A percentile compares a stretch with the other conserved stretches of the same genome.
These are phyloP conservation scores for Beauveria medogensis DNA, from an alignment of 2,329 filamentous ascomycete species.

Conservation along the genomic window DNA sequence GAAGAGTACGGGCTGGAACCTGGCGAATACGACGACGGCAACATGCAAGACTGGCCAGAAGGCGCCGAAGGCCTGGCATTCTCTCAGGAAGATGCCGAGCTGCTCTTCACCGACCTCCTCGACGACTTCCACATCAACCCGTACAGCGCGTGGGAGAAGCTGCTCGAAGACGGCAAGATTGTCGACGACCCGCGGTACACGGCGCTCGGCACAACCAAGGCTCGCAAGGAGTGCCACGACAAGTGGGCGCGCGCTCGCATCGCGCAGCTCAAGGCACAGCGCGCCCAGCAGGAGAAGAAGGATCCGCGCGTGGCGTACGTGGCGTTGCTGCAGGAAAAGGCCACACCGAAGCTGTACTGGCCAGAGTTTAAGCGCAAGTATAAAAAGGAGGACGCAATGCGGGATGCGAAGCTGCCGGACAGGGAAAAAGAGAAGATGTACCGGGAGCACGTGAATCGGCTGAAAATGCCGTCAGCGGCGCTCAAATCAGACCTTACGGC, in stretches of 20 bases:
- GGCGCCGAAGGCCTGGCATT: slow-evolving; percentile 63
- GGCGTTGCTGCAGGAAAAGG: slow-evolving; percentile 69
- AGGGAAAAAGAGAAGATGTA: slow-evolving; percentile 76
- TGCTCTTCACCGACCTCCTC: slow-evolving; percentile 77
- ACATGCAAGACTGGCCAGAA: slow-evolving; percentile 56
- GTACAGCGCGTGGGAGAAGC: slow-evolving; percentile 84
- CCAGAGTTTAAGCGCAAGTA: slow-evolving; percentile 91
- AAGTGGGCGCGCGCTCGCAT: slow-evolving; percentile 77
- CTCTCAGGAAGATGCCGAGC: slow-evolving; percentile 66
- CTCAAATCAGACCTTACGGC: slow-evolving; percentile 62
- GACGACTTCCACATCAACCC: slow-evolving; percentile 77
- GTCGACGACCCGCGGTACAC: slow-evolving; percentile 84
- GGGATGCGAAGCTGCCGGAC: slow-evolving; percentile 60
- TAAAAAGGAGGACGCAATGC: slow-evolving; percentile 74
- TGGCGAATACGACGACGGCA: slow-evolving; percentile 64
- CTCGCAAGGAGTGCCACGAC: slow-evolving; percentile 73
- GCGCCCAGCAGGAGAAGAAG: slow-evolving; percentile 67
- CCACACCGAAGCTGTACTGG: slow-evolving; percentile 92
- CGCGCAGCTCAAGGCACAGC: slow-evolving; percentile 59
- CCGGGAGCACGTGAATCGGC: slow-evolving; percentile 60
- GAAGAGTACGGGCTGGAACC: slow-evolving; percentile 73
- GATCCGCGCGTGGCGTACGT: slow-evolving; percentile 81
- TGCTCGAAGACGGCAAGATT: slow-evolving; percentile 74
- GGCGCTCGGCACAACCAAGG: slow-evolving; percentile 70
- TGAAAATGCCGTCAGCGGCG: slow-evolving; percentile 57